A percentile compares a stretch with the other conserved stretches of the same genome.
Conservation (phyloP, 148 eudicot genomes). For the Nepenthes gracilis region DNA sequence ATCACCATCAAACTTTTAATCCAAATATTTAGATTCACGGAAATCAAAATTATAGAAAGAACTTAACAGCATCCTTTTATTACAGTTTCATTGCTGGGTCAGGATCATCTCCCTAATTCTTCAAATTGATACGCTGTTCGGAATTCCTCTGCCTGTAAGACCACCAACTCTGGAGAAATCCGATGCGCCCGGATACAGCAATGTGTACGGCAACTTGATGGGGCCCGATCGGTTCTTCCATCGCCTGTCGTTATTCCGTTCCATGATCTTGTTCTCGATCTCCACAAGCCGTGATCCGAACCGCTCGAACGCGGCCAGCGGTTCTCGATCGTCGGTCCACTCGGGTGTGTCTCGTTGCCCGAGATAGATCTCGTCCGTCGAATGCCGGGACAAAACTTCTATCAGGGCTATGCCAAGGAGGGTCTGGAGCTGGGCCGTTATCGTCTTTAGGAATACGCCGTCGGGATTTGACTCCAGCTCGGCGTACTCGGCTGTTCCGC, state of each 20-base stretch:
- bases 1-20: no score
- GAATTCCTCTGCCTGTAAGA: constrained; percentile 56
- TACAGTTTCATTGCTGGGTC: no score
- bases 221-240: constrained; percentile 53
- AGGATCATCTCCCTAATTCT: not conserved
- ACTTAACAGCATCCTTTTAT: no score
- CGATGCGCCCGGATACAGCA: constrained; percentile 55
- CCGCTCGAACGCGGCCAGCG: constrained; percentile 37
- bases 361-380: constrained; percentile 61
- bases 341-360: constrained; percentile 49
- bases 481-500: constrained; percentile 39
- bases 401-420: constrained; percentile 60
- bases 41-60: no score
- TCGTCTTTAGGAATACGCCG: constrained; percentile 34
- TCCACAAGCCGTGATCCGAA: constrained; percentile 22
- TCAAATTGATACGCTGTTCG: constrained; percentile 52
- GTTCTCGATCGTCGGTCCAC: constrained; percentile 45
- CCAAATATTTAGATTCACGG: no score
- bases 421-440: constrained; percentile 49
- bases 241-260: constrained; percentile 29
- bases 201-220: constrained; percentile 45
- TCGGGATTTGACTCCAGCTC: constrained; percentile 52
- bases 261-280: constrained; percentile 30
- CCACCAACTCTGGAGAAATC: constrained; percentile 35
- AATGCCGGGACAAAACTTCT: constrained; percentile 55